Percentiles rank a stretch among this genome's conserved stretches.
phyloP scores from a whole-genome alignment of 208 protist species.

The Porcisia hertigi region DNA sequence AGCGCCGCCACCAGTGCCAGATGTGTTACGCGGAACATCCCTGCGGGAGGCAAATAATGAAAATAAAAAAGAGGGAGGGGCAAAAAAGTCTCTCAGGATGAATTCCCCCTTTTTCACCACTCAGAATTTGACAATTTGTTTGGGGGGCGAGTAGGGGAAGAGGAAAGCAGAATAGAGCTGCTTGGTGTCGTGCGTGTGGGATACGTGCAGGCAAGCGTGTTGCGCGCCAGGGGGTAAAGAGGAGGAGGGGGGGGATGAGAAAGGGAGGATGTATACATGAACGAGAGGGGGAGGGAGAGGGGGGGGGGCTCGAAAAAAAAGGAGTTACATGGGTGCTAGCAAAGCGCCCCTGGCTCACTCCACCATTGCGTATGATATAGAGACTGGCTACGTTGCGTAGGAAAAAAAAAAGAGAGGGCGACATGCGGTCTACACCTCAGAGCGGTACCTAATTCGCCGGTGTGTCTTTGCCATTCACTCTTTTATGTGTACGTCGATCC shows the following conservation, averaged over 20 bases:
- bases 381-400: background rate
- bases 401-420: background rate
- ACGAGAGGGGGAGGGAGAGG: background rate
- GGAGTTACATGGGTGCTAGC: background rate
- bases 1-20: conserved; percentile 4
- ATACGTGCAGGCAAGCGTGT: background rate
- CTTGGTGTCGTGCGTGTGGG: background rate
- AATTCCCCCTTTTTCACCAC: background rate
- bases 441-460: background rate
- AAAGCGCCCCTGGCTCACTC: background rate
- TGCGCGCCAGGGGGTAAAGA: background rate
- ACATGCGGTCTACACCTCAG: background rate
- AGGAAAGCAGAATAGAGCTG: background rate
- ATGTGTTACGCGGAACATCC: conserved; percentile 1
- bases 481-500: background rate
- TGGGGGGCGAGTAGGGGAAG: conserved; percentile 1
- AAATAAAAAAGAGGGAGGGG: background rate
- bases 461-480: background rate
- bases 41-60: background rate
- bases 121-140: background rate
- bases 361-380: background rate
- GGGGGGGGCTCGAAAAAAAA: background rate
- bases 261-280: background rate
- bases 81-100: background rate
- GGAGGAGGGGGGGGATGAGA: background rate